Base-by-base conservation (phyloP, 2,329 filamentous ascomycete genomes). In the Hymenotorrendiella dingleyae region DNA sequence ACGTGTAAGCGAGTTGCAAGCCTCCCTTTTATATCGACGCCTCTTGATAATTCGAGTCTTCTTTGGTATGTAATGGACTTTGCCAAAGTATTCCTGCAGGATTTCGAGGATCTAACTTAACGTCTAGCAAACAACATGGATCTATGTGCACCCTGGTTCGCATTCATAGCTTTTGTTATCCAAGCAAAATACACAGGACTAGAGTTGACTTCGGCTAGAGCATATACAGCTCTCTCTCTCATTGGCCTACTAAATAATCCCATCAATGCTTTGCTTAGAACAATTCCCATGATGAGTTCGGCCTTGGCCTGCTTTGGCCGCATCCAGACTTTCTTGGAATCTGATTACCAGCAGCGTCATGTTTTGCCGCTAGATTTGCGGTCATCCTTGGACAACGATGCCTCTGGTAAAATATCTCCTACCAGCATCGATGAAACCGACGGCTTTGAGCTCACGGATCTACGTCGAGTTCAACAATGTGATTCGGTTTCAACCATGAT, bases 201-300 rank as follows among this genome's bases (percentile, higher is more conserved):
- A 30, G 60, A 48, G 23, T 40, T 56, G 6, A 42, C 50, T 41
- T 43, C 47, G 4, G 38, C 50, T 7, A 47, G n/a, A 44, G 53
- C 68, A 12, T 71, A 69, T 36, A 67, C 68, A 0, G 62, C 64
- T 0, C 42, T 70, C 1, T 67, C 68, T 1, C 62, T 67, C 12
- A 62, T 70, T 19, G 48, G 63, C 1, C 52, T 70, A 1, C 49
- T 69, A n/a, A 51, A 61, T 2, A 55, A 58, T 6, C 67, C 67
- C 3, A 55, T 71, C 4, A 62, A 62, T 21, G 59, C 54, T 34
- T 51, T 70, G 43, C 66, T 71, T 23, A 63, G 67, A 43, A 51
- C 51, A 0, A 54, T 67, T 10, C 62, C 67, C 3, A 54, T 58
- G 4, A 42, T 70, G 21, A 61, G 61, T 22, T 61, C 65, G 6